These are phyloP conservation scores for Diversispora epigaea DNA, from an alignment of 192 early-diverging fungal species.

Conservation along the genomic window DNA sequence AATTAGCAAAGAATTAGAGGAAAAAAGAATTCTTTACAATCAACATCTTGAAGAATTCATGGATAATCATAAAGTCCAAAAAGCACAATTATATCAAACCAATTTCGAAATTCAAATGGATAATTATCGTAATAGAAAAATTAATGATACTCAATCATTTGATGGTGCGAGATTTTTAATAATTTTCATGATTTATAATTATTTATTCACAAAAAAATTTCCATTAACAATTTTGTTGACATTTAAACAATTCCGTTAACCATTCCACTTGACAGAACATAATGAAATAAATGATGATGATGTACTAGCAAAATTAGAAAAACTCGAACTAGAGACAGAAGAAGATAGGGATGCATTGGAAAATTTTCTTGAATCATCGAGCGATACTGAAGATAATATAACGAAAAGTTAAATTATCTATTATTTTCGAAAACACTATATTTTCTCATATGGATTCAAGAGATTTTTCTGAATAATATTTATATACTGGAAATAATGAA, in stretches of 20 bases:
- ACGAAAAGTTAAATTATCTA: too few relatives aligned
- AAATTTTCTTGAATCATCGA: conserved; percentile 21
- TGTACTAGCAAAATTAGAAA: conserved; percentile 10
- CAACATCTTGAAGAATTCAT: conserved; percentile 21
- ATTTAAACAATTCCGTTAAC: not conserved
- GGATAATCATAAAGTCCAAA: conserved; percentile 5
- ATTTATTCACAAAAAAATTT: not conserved
- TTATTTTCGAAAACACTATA: too few relatives aligned
- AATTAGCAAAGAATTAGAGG: conserved; percentile 1
- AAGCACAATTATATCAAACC: conserved; percentile 10
- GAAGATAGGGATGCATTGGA: conserved; percentile 31
- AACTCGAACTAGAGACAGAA: conserved; percentile 19
- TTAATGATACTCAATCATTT: not conserved
- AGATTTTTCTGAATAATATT: too few relatives aligned
- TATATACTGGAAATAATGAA: too few relatives aligned
- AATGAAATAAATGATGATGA: not conserved
- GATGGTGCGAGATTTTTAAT: not conserved
- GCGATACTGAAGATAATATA: conserved; percentile 11
- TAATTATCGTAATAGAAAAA: conserved; percentile 15
- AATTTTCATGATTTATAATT: not conserved
- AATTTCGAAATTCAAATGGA: conserved; percentile 33
- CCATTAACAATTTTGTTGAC: not conserved
- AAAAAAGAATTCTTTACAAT: conserved; percentile 1
- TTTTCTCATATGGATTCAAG: too few relatives aligned
- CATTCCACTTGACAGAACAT: too few relatives aligned